Conservation (phyloP, 2,329 filamentous ascomycete genomes). For the Cadophora sp. region DNA sequence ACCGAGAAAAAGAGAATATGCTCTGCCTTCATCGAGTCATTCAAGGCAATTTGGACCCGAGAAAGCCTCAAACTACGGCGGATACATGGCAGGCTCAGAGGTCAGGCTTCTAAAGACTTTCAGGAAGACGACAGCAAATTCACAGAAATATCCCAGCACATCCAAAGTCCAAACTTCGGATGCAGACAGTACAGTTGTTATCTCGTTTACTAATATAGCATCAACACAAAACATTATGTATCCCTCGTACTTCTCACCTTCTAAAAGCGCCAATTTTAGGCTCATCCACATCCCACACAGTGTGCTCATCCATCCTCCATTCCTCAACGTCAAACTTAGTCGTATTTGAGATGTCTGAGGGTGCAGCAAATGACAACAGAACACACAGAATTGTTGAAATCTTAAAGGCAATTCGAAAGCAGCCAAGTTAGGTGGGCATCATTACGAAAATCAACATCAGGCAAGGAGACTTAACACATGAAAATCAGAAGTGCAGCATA, state of each 20-base stretch:
- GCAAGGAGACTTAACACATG: background rate
- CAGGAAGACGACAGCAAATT: background rate
- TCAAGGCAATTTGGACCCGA: background rate
- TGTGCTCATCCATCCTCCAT: background rate
- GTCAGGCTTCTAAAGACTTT: background rate
- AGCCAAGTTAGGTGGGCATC: background rate
- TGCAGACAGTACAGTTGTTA: background rate
- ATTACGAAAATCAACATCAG: background rate
- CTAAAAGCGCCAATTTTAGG: background rate
- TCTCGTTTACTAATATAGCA: background rate
- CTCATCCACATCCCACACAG: background rate
- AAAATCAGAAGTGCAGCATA: background rate
- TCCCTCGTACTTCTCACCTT: background rate
- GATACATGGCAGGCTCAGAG: background rate
- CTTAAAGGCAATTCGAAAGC: background rate
- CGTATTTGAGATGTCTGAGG: no score
- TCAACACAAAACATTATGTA: background rate
- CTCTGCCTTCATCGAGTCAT: background rate
- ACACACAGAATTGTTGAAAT: no score
- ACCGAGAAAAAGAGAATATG: background rate
- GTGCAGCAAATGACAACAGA: background rate
- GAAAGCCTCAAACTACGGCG: background rate
- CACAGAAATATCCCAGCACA: background rate
- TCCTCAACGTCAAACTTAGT: no score
- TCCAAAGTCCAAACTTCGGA: background rate